Evolutionary conservation across 495 filamentous ascomycete genomes (phyloP).

Genomic region (Penicillium robsamsonii): DNA sequence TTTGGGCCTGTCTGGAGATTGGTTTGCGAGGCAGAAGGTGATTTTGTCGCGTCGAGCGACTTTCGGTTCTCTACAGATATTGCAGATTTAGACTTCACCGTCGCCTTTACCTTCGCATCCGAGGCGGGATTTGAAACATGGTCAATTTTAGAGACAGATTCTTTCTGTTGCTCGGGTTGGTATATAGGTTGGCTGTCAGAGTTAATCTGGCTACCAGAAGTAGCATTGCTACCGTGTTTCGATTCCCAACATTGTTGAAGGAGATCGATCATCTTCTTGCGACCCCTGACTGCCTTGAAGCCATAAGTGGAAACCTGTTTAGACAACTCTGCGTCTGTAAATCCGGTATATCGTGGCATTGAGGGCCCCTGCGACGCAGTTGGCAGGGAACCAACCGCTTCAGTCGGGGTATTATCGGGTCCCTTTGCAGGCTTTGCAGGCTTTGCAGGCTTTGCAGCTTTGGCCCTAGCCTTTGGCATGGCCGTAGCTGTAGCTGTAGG

Average conservation of each 20-base stretch:
- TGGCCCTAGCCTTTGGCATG: neutral
- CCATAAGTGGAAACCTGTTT: constrained; percentile 63
- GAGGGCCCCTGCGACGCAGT: constrained; percentile 13
- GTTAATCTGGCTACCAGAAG: neutral
- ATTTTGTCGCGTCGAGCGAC: neutral
- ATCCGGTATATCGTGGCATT: constrained; percentile 63
- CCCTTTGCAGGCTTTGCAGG: neutral
- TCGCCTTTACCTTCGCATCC: neutral
- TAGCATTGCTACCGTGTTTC: constrained; percentile 28
- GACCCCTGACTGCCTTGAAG: constrained; percentile 71
- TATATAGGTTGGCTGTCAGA: neutral
- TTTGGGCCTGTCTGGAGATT: constrained; percentile 1
- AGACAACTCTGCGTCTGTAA: constrained; percentile 61
- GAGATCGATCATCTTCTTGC: constrained; percentile 68
- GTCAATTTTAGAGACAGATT: neutral
- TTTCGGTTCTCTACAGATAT: constrained; percentile 1
- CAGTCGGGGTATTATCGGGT: neutral
- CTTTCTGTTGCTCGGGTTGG: constrained; percentile 1
- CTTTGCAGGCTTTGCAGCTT: neutral
- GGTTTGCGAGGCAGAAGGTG: neutral
- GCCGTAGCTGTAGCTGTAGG: neutral
- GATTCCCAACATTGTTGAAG: constrained; percentile 72
- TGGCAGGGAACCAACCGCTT: neutral
- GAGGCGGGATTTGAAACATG: neutral
- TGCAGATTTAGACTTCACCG: constrained; percentile 8